Conservation (phyloP, 2,329 filamentous ascomycete genomes). For the Arachnomyces sp. region DNA sequence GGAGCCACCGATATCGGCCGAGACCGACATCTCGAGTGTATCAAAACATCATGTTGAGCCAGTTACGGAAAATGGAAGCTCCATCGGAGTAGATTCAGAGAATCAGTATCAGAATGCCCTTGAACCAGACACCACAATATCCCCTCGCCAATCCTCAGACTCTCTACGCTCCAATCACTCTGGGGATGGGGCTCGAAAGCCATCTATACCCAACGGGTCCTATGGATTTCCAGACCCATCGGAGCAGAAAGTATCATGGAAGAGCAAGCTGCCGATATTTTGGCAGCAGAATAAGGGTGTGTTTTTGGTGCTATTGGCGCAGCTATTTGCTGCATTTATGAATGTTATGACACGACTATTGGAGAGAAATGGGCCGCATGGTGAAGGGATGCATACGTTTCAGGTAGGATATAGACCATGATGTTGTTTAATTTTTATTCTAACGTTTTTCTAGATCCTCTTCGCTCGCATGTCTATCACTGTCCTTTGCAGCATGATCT, state of each 20-base stretch:
- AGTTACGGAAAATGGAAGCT: too few species aligned
- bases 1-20: too few species aligned
- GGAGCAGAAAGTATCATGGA: slow-evolving; percentile 12
- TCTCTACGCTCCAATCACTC: too few species aligned
- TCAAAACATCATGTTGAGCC: too few species aligned
- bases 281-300: slow-evolving; percentile 65
- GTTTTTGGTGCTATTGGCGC: slow-evolving; percentile 62
- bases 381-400: slow-evolving; percentile 67
- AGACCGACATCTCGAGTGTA: too few species aligned
- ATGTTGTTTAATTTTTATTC: neutral
- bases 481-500: slow-evolving; percentile 54
- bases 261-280: slow-evolving; percentile 16
- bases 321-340: slow-evolving; percentile 79
- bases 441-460: slow-evolving; percentile 47
- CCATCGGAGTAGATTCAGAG: too few species aligned
- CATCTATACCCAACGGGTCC: too few species aligned
- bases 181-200: too few species aligned
- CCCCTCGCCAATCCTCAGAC: too few species aligned
- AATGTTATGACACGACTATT: slow-evolving; percentile 71
- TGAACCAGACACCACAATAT: too few species aligned
- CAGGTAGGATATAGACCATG: slow-evolving; percentile 42
- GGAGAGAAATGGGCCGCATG: slow-evolving; percentile 58
- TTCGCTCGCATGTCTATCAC: slow-evolving; percentile 74
- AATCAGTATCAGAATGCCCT: too few species aligned
- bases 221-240: neutral